Evolutionary conservation across 2,329 filamentous ascomycete genomes (phyloP), one percentile per base, ranked within the genome.

Genomic region (Neurospora sp.): DNA sequence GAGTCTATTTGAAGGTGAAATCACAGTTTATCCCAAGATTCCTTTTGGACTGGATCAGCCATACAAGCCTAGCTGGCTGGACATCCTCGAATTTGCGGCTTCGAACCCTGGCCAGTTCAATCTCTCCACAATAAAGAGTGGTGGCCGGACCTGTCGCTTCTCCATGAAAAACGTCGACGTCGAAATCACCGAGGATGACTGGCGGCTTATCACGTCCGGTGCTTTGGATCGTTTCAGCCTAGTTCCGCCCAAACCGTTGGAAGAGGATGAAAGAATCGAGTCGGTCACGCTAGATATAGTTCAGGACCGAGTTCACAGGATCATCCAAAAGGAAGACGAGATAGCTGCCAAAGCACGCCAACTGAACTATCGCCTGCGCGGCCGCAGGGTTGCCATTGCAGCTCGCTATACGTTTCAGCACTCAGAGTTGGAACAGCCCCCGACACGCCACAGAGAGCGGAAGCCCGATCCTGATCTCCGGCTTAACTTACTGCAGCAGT

Each of bases 111-210:
- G 88, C 73, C 91, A 95, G 69, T 96, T 96, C 79, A 86, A 88
- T 40, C 82, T 96, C 68, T 89, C 88, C 69, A 88, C 91, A 70
- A 86, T 87, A 72, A 84, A 87, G 66, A 90, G 92, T 73, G 91
- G 91, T 23, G 82, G 87, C 68, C 87, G 90, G 66, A 89, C 91
- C 68, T 96, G 93, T 77, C 91, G 93, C 73, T 96, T 97, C 79
- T 89, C 90, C 76, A 89, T 93, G 73, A 93, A 93, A 77, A 91
- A 93, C 72, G 86, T 90, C 73, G 87, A 91, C 67, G 90, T 96
- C 9, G 92, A 97, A 81, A 95, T 97, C 72, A 89, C 89, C 19
- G 93, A 96, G 78, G 93, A 96, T 78, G 93, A 97, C 78, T 97
- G 90, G 84, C 86, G 93, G 58, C 82, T 97, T 73, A 94, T 97